These are phyloP conservation scores for Neltuma alba DNA, from an alignment of 306 rosid genomes.

Conservation along the genomic window DNA sequence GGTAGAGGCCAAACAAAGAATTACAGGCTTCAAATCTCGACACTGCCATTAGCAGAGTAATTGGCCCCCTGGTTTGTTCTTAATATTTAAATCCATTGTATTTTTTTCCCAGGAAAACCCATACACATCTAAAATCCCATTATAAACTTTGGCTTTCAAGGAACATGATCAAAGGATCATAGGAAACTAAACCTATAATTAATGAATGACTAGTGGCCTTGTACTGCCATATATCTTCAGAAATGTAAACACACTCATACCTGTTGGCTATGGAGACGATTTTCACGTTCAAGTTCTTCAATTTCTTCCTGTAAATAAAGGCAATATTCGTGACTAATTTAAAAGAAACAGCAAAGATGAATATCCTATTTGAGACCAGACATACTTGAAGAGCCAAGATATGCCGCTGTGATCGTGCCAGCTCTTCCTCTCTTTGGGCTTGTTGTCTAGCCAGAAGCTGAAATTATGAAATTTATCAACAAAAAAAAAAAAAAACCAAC, in stretches of 20 bases:
- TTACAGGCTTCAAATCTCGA: constrained; percentile 11
- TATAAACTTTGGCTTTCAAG: constrained; percentile 26
- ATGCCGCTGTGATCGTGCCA: constrained; percentile 92
- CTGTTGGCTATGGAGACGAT: constrained; percentile 96
- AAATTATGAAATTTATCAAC: constrained; percentile 33
- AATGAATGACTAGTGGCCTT: constrained; percentile 1
- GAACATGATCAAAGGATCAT: constrained; percentile 3
- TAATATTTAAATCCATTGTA: background rate
- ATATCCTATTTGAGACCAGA: constrained; percentile 25
- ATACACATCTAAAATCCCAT: constrained; percentile 6
- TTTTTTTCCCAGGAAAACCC: background rate
- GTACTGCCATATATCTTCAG: constrained; percentile 22
- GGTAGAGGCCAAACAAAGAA: constrained; percentile 4
- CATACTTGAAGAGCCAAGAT: constrained; percentile 98
- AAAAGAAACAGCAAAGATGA: constrained; percentile 13
- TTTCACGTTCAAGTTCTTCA: constrained; percentile 97
- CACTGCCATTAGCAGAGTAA: constrained; percentile 5
- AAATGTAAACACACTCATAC: constrained; percentile 43
- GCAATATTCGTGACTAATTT: constrained; percentile 28
- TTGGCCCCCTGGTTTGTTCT: constrained; percentile 15
- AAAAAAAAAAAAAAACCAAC: constrained; percentile 18
- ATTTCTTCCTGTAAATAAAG: constrained; percentile 80
- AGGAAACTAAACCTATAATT: constrained; percentile 1
- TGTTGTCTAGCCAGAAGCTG: constrained; percentile 99
- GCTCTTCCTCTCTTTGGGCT: constrained; percentile 98